Evolutionary conservation across 2,329 filamentous ascomycete species (phyloP).

Genomic region (Metarhizium robertsii): DNA sequence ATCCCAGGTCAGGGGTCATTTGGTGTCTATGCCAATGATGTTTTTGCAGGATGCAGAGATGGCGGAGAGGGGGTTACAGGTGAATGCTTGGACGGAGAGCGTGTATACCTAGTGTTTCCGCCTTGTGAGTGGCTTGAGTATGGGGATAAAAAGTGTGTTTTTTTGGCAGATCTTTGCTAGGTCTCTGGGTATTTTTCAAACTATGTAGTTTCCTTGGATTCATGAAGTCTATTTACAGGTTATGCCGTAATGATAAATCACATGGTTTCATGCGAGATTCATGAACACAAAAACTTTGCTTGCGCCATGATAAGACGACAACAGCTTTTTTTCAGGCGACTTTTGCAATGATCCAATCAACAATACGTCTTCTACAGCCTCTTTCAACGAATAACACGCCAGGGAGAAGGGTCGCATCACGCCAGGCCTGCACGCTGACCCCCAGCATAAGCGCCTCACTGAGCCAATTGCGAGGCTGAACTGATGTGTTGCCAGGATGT

Average conservation of each 20-base stretch:
- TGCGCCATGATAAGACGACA: no score
- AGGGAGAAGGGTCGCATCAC: not conserved
- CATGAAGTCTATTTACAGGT: not conserved
- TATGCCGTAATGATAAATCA: not conserved
- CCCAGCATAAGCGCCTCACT: not conserved
- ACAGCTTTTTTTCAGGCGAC: no score
- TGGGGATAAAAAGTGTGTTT: not conserved
- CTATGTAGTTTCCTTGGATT: no score
- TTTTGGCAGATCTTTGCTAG: not conserved
- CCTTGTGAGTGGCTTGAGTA: not conserved
- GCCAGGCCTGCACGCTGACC: not conserved
- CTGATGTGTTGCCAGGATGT: not conserved
- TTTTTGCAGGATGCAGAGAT: conserved; percentile 79
- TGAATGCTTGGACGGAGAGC: conserved; percentile 82
- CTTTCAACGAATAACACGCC: not conserved
- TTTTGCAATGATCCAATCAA: not conserved
- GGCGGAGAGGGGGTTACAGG: conserved; percentile 79
- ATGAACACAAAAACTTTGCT: no score
- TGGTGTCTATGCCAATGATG: conserved; percentile 92
- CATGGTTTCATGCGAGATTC: no score
- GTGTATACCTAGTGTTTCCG: conserved; percentile 54
- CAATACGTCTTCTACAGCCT: not conserved
- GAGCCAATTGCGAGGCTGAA: not conserved
- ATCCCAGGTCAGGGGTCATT: conserved; percentile 72
- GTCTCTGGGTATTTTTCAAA: no score